Conservation (phyloP, 1,284 basidiomycete species). For the Trametes polyzona region DNA sequence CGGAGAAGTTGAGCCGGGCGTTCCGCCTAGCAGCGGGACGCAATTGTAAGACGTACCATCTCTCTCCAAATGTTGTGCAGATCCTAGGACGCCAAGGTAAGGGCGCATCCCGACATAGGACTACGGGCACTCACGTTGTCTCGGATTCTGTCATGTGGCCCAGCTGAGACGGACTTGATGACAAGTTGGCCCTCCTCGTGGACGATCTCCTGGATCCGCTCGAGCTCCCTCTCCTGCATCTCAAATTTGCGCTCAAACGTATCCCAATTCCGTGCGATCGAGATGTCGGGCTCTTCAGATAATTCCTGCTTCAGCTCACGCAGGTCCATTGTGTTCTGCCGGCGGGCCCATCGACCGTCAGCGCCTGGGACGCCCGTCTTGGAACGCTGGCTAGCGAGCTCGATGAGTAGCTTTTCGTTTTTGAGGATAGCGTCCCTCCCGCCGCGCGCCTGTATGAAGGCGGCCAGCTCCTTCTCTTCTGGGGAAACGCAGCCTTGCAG, state of each 20-base stretch:
- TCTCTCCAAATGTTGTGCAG: conserved; percentile 36
- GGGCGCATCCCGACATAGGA: no score
- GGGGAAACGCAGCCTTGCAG: conserved; percentile 11
- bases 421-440: conserved; percentile 10
- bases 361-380: not conserved
- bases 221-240: conserved; percentile 36
- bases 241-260: conserved; percentile 39
- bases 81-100: conserved; percentile 19
- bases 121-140: conserved; percentile 30
- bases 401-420: conserved; percentile 11
- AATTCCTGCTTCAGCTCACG: conserved; percentile 37
- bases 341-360: not conserved
- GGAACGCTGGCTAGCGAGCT: conserved; percentile 1
- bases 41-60: conserved; percentile 28
- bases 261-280: conserved; percentile 33
- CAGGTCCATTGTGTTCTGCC: conserved; percentile 13
- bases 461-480: conserved; percentile 17
- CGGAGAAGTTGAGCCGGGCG: not conserved
- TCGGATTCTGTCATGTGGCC: conserved; percentile 38
- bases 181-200: conserved; percentile 33
- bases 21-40: not conserved
- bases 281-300: conserved; percentile 31
- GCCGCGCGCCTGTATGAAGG: conserved; percentile 13
- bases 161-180: conserved; percentile 34
- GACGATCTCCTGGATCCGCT: conserved; percentile 29